These are phyloP conservation scores for Chrysochromulina parva DNA, from an alignment of 78 protist genomes.

Conservation along the genomic window DNA sequence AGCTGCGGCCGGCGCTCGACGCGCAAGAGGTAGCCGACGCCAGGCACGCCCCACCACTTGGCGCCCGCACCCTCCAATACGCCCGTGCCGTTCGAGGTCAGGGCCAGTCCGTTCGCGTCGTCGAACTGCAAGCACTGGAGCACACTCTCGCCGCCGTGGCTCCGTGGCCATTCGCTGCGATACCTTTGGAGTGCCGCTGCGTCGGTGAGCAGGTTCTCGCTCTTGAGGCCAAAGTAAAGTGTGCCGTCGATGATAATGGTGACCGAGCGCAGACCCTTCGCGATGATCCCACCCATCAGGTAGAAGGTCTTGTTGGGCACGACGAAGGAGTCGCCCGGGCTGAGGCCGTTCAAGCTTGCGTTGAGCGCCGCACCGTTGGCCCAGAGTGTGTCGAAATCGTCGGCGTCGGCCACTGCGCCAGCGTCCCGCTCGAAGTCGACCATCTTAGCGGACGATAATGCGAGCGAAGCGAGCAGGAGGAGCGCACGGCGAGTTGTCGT, in stretches of 20 bases:
- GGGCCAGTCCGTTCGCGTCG: neutral
- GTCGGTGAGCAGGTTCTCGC: slow-evolving; percentile 39
- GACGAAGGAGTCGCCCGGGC: slow-evolving; percentile 48
- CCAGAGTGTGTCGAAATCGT: neutral
- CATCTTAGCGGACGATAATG: no score
- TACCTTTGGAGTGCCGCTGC: neutral
- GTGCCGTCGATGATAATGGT: slow-evolving; percentile 60
- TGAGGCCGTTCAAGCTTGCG: neutral
- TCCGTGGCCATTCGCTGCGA: neutral
- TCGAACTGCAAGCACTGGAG: neutral
- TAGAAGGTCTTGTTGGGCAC: slow-evolving; percentile 53
- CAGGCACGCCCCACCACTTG: slow-evolving; percentile 72
- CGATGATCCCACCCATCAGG: slow-evolving; percentile 64
- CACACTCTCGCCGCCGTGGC: slow-evolving; percentile 13
- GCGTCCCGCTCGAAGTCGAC: neutral
- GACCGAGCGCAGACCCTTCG: slow-evolving; percentile 14
- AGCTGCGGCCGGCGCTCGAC: slow-evolving; percentile 67
- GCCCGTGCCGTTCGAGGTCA: slow-evolving; percentile 50
- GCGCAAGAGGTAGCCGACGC: slow-evolving; percentile 36
- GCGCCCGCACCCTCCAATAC: slow-evolving; percentile 62
- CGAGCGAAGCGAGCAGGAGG: no score
- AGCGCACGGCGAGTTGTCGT: no score
- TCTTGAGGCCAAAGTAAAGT: slow-evolving; percentile 25
- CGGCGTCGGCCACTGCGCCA: neutral
- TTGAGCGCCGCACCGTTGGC: neutral